A percentile compares a stretch with the other conserved stretches of the same genome.
These are phyloP conservation scores for Coemansia furcata DNA, from an alignment of 192 early-diverging fungal genomes.

Conservation along the genomic window DNA sequence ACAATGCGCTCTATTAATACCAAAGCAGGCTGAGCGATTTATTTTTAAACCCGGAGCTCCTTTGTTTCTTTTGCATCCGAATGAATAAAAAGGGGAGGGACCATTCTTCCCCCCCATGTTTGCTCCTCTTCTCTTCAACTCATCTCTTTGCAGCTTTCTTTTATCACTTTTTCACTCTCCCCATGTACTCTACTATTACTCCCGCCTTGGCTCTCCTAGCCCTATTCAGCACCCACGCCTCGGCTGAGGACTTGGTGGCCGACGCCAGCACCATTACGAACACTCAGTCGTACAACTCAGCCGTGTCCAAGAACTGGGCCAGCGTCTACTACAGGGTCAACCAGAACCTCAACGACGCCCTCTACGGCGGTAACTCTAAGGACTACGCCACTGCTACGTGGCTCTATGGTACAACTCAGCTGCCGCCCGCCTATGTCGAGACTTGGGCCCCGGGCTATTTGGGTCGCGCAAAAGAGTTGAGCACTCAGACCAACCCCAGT, in stretches of 20 bases:
- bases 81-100: too few relatives aligned
- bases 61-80: too few relatives aligned
- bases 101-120: too few relatives aligned
- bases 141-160: too few relatives aligned
- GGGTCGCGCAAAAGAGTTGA: constrained; percentile 10
- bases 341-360: constrained; percentile 15
- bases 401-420: constrained; percentile 35
- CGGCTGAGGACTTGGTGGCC: constrained; percentile 11
- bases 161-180: too few relatives aligned
- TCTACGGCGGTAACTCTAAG: constrained; percentile 1
- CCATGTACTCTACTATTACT: not conserved
- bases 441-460: constrained; percentile 23
- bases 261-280: constrained; percentile 25
- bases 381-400: constrained; percentile 21
- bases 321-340: constrained; percentile 42
- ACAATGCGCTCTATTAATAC: too few relatives aligned
- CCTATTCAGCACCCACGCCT: not conserved
- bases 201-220: constrained; percentile 3
- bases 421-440: constrained; percentile 21
- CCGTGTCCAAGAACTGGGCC: constrained; percentile 21
- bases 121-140: too few relatives aligned
- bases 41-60: too few relatives aligned
- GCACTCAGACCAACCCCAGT: not conserved
- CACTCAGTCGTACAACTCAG: constrained; percentile 11
- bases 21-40: too few relatives aligned